Evolutionary conservation across 768 basidiomycete species (phyloP), one percentile per base, ranked within the genome.

Genomic region (Tephrocybe rancida): DNA sequence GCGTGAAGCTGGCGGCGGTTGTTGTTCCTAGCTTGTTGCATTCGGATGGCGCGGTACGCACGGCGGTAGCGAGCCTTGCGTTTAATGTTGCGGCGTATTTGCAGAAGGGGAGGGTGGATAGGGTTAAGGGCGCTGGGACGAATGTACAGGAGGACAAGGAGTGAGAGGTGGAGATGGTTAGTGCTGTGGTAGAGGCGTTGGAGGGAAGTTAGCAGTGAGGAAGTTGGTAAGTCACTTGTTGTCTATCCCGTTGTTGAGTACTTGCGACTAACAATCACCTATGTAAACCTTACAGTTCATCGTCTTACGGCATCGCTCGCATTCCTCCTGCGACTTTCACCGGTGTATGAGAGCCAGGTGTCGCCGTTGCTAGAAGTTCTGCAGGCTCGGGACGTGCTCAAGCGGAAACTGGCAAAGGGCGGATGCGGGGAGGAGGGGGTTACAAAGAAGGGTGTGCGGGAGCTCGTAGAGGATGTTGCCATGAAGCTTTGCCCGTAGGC

Each of bases 81-180:
- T 93, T 96, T 64, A 88, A 95, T 61, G 66, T 87, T 16, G 81
- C 86, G 2, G 83, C 81, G 18, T 79, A 75, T 62, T 61, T 92
- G 43, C 92, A 95, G 73, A 79, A 75, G 54, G 74, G 71, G 14
- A 72, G 88, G 37, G 75, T 86, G 11, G 83, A 72, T 22, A 67
- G 64, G 52, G 50, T 68, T 38, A 65, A 64, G 34, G 70, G 69
- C 21, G 71, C 59, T 13, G 61, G 59, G 19, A 63, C 55, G n/a
- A 70, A 68, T 2, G 76, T 74, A 24, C 74, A 71, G 14, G 85
- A 82, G 47, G 83, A 85, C 49, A 90, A 80, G 18, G 94, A 95
- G 50, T 95, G 92, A 91, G 86, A 92, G 63, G 75, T 90, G 0
- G 95, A 97, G 73, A 69, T 96, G 27, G 74, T 86, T 2, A 90